These are phyloP conservation scores for Fagus crenata DNA, from an alignment of 306 rosid genomes.

Conservation along the genomic window DNA sequence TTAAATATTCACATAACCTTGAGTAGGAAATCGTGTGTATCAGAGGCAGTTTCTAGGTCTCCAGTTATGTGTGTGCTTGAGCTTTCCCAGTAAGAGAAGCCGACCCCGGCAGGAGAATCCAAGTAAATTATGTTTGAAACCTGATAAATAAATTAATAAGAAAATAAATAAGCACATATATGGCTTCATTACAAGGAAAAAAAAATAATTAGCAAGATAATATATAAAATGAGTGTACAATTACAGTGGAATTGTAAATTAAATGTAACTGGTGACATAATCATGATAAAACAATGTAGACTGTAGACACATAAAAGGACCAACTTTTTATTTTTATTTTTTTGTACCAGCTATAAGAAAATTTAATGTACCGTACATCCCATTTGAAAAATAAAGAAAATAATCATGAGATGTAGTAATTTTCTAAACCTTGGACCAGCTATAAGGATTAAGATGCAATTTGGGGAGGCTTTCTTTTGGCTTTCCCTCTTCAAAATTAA, in stretches of 20 bases:
- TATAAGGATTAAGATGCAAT: constrained; percentile 49
- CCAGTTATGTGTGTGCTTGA: constrained; percentile 38
- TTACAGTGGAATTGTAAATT: not conserved
- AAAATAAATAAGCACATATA: no score
- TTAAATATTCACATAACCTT: constrained; percentile 13
- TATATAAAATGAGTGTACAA: not conserved
- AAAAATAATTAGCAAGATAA: no score
- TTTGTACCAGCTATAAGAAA: no score
- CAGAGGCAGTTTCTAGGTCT: constrained; percentile 47
- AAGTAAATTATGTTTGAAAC: constrained; percentile 55
- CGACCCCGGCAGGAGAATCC: constrained; percentile 59
- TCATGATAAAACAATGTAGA: not conserved
- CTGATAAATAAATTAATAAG: constrained; percentile 16
- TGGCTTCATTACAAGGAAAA: no score
- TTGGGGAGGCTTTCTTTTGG: constrained; percentile 41
- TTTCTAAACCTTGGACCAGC: constrained; percentile 52
- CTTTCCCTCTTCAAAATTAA: constrained; percentile 46
- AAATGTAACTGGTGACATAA: not conserved
- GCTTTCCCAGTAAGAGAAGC: constrained; percentile 46
- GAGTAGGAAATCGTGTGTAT: constrained; percentile 49
- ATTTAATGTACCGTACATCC: no score
- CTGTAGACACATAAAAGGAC: no score
- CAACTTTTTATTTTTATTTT: no score
- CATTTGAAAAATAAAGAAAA: no score
- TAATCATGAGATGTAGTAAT: not conserved